phyloP scores from a whole-genome alignment of 2,329 filamentous ascomycete species.

The Venturia nashicola region DNA sequence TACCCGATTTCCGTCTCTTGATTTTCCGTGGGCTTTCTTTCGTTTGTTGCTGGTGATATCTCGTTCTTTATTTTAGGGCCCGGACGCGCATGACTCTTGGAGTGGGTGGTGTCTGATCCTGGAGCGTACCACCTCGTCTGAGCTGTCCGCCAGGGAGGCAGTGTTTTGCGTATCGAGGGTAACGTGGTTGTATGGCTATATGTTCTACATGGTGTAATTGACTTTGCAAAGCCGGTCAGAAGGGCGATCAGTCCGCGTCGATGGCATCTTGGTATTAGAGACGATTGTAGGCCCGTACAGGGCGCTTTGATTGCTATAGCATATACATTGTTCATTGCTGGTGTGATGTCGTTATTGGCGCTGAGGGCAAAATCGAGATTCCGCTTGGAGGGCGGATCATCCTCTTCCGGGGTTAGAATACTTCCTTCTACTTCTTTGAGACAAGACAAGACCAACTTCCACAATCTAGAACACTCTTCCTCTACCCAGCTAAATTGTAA shows the following conservation, averaged over 20 bases:
- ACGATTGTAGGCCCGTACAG: background rate
- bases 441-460: background rate
- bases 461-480: background rate
- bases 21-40: background rate
- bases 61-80: background rate
- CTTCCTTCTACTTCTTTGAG: background rate
- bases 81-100: background rate
- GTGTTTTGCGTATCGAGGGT: background rate
- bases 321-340: conserved; percentile 10
- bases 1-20: background rate
- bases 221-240: background rate
- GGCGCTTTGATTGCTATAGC: background rate
- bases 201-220: background rate
- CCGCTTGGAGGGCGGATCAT: background rate
- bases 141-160: background rate
- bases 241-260: background rate
- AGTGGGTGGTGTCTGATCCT: background rate
- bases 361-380: background rate
- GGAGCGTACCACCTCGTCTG: background rate
- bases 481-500: background rate
- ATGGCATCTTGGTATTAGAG: background rate
- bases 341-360: background rate
- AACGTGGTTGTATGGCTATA: background rate
- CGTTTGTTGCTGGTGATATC: background rate
- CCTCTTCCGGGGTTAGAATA: background rate